These are phyloP conservation scores for Trifolium subterraneum DNA, from an alignment of 306 rosid species.

Conservation along the genomic window DNA sequence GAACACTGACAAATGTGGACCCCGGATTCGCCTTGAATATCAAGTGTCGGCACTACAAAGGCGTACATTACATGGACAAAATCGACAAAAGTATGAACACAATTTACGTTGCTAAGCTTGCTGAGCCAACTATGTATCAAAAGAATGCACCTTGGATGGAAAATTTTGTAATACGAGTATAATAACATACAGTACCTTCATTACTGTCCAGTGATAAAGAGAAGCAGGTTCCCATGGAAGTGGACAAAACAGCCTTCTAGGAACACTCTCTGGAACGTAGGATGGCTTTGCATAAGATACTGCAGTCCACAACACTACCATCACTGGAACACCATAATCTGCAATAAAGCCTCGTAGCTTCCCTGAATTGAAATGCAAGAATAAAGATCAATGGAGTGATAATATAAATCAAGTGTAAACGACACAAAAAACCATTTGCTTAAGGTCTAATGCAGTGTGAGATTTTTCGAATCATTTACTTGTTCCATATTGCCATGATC, in stretches of 20 bases:
- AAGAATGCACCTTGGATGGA: slow-evolving; percentile 17
- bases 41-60: background rate
- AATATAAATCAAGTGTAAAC: slow-evolving; percentile 26
- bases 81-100: background rate
- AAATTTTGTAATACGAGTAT: background rate
- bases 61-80: background rate
- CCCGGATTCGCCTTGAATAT: background rate
- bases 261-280: slow-evolving; percentile 67
- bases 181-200: slow-evolving; percentile 53
- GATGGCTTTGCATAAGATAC: slow-evolving; percentile 63
- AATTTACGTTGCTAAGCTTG: background rate
- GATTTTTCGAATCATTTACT: slow-evolving; percentile 50
- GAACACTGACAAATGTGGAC: background rate
- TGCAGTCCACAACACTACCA: slow-evolving; percentile 84
- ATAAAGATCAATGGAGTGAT: slow-evolving; percentile 28
- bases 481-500: slow-evolving; percentile 88
- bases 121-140: slow-evolving; percentile 1
- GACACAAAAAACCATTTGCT: background rate
- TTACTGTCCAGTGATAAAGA: slow-evolving; percentile 79
- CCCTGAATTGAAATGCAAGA: slow-evolving; percentile 54
- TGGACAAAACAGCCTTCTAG: slow-evolving; percentile 82
- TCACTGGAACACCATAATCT: slow-evolving; percentile 85
- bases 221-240: slow-evolving; percentile 80
- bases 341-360: slow-evolving; percentile 72
- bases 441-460: slow-evolving; percentile 8